A percentile compares a stretch with the other conserved stretches of the same genome.
Evolutionary conservation across 2,329 filamentous ascomycete genomes (phyloP).

Genomic region (Fusarium buxicola): DNA sequence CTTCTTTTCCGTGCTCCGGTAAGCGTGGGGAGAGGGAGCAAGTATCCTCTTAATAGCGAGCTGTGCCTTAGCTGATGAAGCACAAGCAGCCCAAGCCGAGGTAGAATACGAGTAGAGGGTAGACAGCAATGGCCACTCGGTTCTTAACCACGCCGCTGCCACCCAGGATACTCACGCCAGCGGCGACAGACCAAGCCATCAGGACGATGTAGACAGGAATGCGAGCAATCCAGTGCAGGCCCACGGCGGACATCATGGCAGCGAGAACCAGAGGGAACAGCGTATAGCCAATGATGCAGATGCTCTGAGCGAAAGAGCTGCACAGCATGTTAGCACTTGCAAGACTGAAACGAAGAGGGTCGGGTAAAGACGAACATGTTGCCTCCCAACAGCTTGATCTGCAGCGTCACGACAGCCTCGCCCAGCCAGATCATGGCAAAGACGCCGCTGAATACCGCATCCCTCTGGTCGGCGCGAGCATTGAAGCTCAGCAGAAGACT

Average conservation of each 20-base stretch:
- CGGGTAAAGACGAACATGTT: constrained; percentile 80
- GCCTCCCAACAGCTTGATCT: constrained; percentile 95
- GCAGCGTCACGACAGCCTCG: constrained; percentile 94
- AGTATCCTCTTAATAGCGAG: neutral
- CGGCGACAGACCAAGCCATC: constrained; percentile 92
- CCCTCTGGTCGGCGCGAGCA: constrained; percentile 82
- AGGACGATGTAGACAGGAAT: constrained; percentile 93
- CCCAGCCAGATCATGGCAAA: constrained; percentile 98
- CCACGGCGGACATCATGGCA: constrained; percentile 85
- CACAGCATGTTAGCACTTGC: constrained; percentile 34
- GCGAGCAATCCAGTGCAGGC: constrained; percentile 81
- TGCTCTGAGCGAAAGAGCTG: constrained; percentile 96
- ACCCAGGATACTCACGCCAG: constrained; percentile 94
- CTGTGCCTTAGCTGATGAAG: constrained; percentile 82
- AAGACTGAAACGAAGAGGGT: neutral
- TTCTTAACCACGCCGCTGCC: constrained; percentile 97
- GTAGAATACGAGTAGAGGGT: constrained; percentile 95
- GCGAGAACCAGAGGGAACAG: constrained; percentile 97
- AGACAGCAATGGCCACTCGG: constrained; percentile 91
- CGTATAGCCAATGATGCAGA: constrained; percentile 98
- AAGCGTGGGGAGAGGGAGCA: neutral
- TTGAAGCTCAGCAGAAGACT: constrained; percentile 89
- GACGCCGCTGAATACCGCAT: constrained; percentile 92
- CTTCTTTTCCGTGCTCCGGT: constrained; percentile 4
- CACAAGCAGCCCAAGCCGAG: constrained; percentile 92